phyloP scores from a whole-genome alignment of 2,329 filamentous ascomycete genomes.

The Penicillium sp. region DNA sequence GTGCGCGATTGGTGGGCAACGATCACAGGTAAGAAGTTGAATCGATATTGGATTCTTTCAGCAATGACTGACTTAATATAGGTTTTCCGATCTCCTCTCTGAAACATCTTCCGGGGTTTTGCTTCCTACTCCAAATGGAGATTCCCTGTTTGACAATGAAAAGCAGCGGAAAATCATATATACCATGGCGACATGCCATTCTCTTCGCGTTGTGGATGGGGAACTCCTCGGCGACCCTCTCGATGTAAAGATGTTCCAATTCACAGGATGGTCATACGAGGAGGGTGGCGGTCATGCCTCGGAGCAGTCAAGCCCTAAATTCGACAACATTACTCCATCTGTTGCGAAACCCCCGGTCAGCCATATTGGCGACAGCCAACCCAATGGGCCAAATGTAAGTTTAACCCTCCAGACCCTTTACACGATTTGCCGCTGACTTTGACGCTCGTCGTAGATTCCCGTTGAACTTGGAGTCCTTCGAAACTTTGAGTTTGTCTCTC shows the following conservation, averaged over 20 bases:
- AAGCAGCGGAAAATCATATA: constrained; percentile 74
- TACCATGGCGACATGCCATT: constrained; percentile 97
- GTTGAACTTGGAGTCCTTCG: constrained; percentile 90
- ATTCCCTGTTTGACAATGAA: constrained; percentile 62
- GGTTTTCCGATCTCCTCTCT: constrained; percentile 75
- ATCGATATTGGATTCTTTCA: not conserved
- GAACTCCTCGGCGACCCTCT: constrained; percentile 92
- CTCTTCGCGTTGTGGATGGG: constrained; percentile 79
- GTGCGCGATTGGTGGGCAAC: constrained; percentile 74
- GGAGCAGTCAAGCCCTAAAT: constrained; percentile 69
- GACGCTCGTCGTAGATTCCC: constrained; percentile 38
- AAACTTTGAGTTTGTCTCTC: constrained; percentile 91
- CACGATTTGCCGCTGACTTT: not conserved
- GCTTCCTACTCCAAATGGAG: constrained; percentile 54
- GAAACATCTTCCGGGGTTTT: constrained; percentile 59
- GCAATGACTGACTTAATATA: constrained; percentile 20
- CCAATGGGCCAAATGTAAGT: constrained; percentile 27
- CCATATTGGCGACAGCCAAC: constrained; percentile 52
- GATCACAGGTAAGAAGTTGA: constrained; percentile 46
- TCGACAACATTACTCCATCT: constrained; percentile 74
- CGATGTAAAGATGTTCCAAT: constrained; percentile 98
- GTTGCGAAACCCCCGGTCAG: constrained; percentile 75
- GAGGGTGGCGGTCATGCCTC: constrained; percentile 72
- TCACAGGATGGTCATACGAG: constrained; percentile 88
- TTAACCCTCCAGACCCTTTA: not conserved